These are phyloP conservation scores for Saccharomycopsis capsularis DNA, from an alignment of 805 yeast species.

Conservation along the genomic window DNA sequence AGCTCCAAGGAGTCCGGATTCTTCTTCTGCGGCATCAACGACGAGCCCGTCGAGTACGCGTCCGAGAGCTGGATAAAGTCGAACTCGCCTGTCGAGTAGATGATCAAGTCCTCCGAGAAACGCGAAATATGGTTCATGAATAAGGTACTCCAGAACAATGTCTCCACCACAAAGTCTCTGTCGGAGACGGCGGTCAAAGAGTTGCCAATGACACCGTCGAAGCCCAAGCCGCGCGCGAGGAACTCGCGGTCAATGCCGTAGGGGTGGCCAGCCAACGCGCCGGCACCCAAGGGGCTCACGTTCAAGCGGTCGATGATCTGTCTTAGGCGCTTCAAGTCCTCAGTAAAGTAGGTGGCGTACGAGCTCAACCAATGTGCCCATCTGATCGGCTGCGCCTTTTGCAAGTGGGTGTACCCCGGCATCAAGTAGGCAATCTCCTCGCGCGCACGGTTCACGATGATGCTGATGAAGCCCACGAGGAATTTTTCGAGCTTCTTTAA, in stretches of 20 bases:
- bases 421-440: conserved; percentile 83
- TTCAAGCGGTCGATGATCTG: conserved; percentile 81
- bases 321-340: conserved; percentile 77
- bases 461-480: conserved; percentile 56
- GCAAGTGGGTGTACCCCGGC: conserved; percentile 99
- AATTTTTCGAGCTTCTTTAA: conserved; percentile 52
- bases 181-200: conserved; percentile 96
- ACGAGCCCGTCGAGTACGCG: conserved; percentile 97
- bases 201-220: conserved; percentile 84
- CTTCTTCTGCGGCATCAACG: conserved; percentile 98
- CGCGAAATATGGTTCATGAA: conserved; percentile 95
- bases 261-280: conserved; percentile 99
- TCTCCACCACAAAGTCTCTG: conserved; percentile 94
- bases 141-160: conserved; percentile 90
- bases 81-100: conserved; percentile 96
- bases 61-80: conserved; percentile 91
- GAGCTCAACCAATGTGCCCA: conserved; percentile 97
- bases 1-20: conserved; percentile 95
- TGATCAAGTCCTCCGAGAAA: conserved; percentile 88
- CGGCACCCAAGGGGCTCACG: conserved; percentile 88
- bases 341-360: conserved; percentile 90
- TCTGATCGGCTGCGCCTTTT: conserved; percentile 98
- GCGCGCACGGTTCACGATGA: conserved; percentile 69
- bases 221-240: conserved; percentile 73
- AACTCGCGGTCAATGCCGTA: conserved; percentile 96